Conservation (phyloP, 1,139 yeast genomes). For the Candida sp. region DNA sequence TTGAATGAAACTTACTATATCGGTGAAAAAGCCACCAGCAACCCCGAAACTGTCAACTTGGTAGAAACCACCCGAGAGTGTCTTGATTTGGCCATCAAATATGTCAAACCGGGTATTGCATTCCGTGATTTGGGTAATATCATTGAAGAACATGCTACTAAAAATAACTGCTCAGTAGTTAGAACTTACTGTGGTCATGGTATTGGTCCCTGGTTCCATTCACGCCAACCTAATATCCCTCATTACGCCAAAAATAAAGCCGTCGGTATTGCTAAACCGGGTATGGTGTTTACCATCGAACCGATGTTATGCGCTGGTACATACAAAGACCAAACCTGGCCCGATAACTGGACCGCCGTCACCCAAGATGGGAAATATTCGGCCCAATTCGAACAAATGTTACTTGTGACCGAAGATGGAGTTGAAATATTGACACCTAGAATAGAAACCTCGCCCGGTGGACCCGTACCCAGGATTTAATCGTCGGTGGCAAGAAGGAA, state of each 20-base stretch:
- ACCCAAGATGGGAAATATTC: constrained; percentile 85
- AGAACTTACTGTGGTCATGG: constrained; percentile 96
- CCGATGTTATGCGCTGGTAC: constrained; percentile 96
- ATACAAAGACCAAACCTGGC: constrained; percentile 85
- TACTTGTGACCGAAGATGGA: constrained; percentile 90
- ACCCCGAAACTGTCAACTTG: constrained; percentile 77
- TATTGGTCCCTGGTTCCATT: constrained; percentile 80
- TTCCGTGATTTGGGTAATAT: constrained; percentile 85
- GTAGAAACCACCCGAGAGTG: constrained; percentile 96
- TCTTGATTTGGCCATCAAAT: constrained; percentile 75
- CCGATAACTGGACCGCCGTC: constrained; percentile 95
- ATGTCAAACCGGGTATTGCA: constrained; percentile 89
- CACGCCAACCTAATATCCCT: constrained; percentile 90
- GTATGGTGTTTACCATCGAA: constrained; percentile 96
- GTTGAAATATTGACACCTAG: constrained; percentile 90
- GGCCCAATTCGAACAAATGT: constrained; percentile 95
- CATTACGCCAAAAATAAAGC: constrained; percentile 95
- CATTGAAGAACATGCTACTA: constrained; percentile 83
- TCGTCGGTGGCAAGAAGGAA: no score
- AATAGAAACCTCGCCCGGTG: constrained; percentile 80
- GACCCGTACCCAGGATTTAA: constrained; percentile 62
- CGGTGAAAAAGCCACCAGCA: constrained; percentile 77
- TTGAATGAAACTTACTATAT: constrained; percentile 96
- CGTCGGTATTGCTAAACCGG: constrained; percentile 91
- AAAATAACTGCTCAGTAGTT: constrained; percentile 81